Conservation (phyloP, 2,329 filamentous ascomycete species). For the Gyromitra esculenta region DNA sequence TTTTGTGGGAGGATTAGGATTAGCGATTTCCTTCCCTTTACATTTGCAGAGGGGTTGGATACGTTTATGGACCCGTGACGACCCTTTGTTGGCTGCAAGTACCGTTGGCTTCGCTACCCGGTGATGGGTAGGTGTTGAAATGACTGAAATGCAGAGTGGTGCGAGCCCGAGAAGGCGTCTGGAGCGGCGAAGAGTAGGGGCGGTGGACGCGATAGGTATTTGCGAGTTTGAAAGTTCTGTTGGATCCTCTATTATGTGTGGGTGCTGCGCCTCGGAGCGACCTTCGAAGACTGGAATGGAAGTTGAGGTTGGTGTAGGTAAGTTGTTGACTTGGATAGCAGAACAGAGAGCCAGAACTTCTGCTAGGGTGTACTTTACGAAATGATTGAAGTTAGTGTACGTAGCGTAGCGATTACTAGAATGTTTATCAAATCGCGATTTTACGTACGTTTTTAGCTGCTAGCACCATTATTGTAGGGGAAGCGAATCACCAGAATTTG, state of each 20-base stretch:
- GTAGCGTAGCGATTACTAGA: background rate
- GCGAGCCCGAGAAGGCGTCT: background rate
- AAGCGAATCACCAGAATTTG: background rate
- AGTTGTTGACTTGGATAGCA: background rate
- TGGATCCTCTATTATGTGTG: too few relatives aligned
- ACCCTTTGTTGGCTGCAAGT: background rate
- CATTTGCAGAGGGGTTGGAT: background rate
- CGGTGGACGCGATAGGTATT: too few relatives aligned
- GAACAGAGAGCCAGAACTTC: background rate
- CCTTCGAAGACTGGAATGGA: too few relatives aligned
- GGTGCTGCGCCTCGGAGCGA: too few relatives aligned
- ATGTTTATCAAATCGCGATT: background rate
- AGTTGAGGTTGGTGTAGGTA: too few relatives aligned
- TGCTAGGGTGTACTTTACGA: background rate
- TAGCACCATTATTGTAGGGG: background rate
- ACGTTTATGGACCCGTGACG: background rate
- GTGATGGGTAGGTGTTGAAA: background rate
- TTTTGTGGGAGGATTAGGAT: background rate
- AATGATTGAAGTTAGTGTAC: background rate
- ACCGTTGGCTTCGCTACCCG: too few relatives aligned
- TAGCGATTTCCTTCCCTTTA: constrained; percentile 5
- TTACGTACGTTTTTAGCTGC: background rate
- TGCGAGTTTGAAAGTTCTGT: background rate
- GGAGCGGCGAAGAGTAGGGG: constrained; percentile 1
- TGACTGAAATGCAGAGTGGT: too few relatives aligned